Evolutionary conservation across 257 asterid genomes (phyloP), one percentile per base, ranked within the genome.

Genomic region (Ilex asprella): DNA sequence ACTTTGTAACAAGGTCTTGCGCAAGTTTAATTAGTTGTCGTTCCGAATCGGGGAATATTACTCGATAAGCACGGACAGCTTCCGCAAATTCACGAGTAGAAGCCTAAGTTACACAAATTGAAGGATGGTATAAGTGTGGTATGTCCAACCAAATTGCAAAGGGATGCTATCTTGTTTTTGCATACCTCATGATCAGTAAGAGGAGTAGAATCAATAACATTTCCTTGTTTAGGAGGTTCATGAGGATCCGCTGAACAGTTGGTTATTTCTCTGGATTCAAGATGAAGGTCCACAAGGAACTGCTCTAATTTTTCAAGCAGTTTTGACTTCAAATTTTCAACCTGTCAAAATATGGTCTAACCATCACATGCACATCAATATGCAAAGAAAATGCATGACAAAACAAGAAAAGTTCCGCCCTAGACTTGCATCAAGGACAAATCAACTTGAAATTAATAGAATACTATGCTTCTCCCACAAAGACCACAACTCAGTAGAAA

Each of bases 61-160:
- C 88, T 82, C 88, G 86, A 81, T 93, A 93, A 52, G 97, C 99
- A 62, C 96, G 95, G 66, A 87, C 74, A 67, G 97, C 97, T 85
- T 89, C 95, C 27, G 84, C 84, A 78, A 93, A 93, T 82, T 93
- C 96, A 67, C 73, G 88, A 75, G 86, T 81, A 55, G 96, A 84
- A 72, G 86, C 92, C 99, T 93, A 88, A 72, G 71, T 74, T 62
- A 50, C 10, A 61, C 51, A 65, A 31, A 39, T 56, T 56, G 68
- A 30, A 14, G n/a, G 11, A 61, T 11, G 58, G 64, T 30, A 59
- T 46, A 66, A 39, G 35, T 16, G 12, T 31, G 52, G 35, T 31
- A 54, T 31, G 29, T 15, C 55, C 69, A 51, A 49, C 60, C 46
- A 58, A 53, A 35, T 16, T 35, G 43, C 46, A 55, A 7, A 62